These are phyloP conservation scores for Spiraea crenata DNA, from an alignment of 331 rosid genomes.

Conservation along the genomic window DNA sequence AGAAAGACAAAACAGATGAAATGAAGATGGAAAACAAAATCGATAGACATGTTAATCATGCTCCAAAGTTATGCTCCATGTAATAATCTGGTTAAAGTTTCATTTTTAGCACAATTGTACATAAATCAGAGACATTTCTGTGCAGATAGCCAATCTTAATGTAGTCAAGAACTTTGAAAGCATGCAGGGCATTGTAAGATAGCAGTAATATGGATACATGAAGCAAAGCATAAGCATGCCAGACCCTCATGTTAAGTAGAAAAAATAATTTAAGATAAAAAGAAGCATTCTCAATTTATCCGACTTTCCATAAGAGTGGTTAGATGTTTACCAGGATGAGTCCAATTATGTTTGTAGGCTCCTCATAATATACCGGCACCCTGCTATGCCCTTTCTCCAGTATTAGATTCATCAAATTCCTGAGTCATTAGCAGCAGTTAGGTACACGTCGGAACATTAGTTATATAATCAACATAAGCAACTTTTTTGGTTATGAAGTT, in stretches of 20 bases:
- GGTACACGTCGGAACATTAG: conserved; percentile 15
- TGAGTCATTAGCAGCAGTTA: conserved; percentile 29
- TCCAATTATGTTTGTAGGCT: conserved; percentile 77
- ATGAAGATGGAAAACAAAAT: not conserved
- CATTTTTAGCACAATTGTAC: too few species aligned
- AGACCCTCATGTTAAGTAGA: not conserved
- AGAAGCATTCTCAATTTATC: not conserved
- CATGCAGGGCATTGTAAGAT: not conserved
- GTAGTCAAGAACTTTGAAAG: not conserved
- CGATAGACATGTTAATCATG: not conserved
- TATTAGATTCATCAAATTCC: conserved; percentile 69
- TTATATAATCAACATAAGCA: conserved; percentile 7
- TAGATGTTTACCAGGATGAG: conserved; percentile 62
- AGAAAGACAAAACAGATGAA: not conserved
- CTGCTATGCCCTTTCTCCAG: conserved; percentile 94
- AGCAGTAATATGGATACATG: not conserved
- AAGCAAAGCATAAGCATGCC: not conserved
- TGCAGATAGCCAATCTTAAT: not conserved
- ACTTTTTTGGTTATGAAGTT: not conserved
- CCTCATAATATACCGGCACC: conserved; percentile 93
- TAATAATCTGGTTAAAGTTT: too few species aligned
- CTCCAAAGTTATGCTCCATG: not conserved
- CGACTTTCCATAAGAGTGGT: not conserved
- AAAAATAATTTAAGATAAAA: not conserved
- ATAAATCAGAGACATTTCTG: not conserved